A percentile compares a stretch with the other conserved stretches of the same genome.
phyloP scores from a whole-genome alignment of 2,329 filamentous ascomycete genomes.

The Phyllosticta citrichinensis region DNA sequence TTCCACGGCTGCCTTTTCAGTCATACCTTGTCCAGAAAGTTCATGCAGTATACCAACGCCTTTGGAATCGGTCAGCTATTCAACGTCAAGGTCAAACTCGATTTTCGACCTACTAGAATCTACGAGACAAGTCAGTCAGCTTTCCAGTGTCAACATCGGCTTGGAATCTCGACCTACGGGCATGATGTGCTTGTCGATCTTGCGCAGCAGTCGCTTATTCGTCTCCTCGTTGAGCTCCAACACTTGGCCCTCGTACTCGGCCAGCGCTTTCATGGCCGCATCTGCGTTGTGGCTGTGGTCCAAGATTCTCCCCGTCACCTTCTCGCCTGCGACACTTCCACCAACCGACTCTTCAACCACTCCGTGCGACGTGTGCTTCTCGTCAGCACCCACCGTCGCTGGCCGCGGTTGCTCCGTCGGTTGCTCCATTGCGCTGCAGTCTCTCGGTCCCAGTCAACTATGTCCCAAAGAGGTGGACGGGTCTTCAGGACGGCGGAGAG shows the following conservation, averaged over 20 bases:
- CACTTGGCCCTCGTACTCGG: conserved; percentile 37
- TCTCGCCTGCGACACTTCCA: not conserved
- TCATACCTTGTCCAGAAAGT: conserved; percentile 47
- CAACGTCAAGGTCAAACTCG: not conserved
- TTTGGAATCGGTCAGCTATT: conserved; percentile 14
- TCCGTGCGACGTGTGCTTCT: not conserved
- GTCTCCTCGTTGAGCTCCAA: conserved; percentile 46
- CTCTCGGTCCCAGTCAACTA: not conserved
- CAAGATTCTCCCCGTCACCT: not conserved
- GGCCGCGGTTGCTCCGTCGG: not conserved
- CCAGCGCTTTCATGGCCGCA: conserved; percentile 50
- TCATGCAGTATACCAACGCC: conserved; percentile 45
- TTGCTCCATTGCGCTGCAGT: not conserved
- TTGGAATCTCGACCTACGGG: conserved; percentile 26
- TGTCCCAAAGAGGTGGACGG: not conserved
- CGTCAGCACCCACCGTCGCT: not conserved
- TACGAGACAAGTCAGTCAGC: not conserved
- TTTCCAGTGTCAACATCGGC: not conserved
- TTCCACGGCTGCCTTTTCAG: not conserved
- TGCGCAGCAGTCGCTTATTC: conserved; percentile 48
- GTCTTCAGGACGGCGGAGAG: not conserved
- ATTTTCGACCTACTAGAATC: not conserved
- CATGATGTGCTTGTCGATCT: conserved; percentile 54
- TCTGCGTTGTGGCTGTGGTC: conserved; percentile 49
- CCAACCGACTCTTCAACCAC: not conserved